These are phyloP conservation scores for Calonectria pauciramosa DNA, from an alignment of 2,329 filamentous ascomycete genomes.

Conservation along the genomic window DNA sequence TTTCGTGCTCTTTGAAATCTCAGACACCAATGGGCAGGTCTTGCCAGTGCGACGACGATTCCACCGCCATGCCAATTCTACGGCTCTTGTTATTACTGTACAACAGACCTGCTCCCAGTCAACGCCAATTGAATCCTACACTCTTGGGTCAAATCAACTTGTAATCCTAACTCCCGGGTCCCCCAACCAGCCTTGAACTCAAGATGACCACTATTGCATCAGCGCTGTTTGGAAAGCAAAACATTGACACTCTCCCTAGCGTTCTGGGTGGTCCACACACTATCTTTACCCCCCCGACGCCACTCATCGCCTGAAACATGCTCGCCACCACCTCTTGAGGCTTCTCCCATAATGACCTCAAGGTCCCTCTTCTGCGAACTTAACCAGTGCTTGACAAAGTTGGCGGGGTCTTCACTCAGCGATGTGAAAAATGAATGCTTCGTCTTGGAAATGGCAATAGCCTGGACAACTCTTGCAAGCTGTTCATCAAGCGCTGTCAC, in stretches of 20 bases:
- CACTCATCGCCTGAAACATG: slow-evolving; percentile 75
- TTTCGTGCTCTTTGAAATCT: background rate
- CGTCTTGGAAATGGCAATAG: slow-evolving; percentile 85
- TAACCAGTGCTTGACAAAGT: slow-evolving; percentile 89
- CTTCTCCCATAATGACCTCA: slow-evolving; percentile 89
- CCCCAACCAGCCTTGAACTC: slow-evolving; percentile 16
- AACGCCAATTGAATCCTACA: slow-evolving; percentile 43
- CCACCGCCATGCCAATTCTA: slow-evolving; percentile 29
- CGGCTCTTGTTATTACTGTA: slow-evolving; percentile 44
- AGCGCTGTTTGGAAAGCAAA: slow-evolving; percentile 67
- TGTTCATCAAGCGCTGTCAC: slow-evolving; percentile 87
- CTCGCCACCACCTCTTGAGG: slow-evolving; percentile 72
- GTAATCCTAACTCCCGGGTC: slow-evolving; percentile 39
- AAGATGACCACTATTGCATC: slow-evolving; percentile 11
- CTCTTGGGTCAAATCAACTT: slow-evolving; percentile 35
- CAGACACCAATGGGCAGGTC: background rate
- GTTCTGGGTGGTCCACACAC: slow-evolving; percentile 70
- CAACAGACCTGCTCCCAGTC: slow-evolving; percentile 40
- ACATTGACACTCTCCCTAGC: slow-evolving; percentile 75
- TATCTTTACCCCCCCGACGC: slow-evolving; percentile 70
- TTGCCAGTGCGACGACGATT: slow-evolving; percentile 20
- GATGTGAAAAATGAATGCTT: slow-evolving; percentile 90
- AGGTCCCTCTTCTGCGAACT: slow-evolving; percentile 92
- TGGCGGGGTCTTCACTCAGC: slow-evolving; percentile 84
- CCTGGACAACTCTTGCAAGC: slow-evolving; percentile 85